These are phyloP conservation scores for Thermothelomyces thermophilus DNA, from an alignment of 2,329 filamentous ascomycete genomes.

Conservation along the genomic window DNA sequence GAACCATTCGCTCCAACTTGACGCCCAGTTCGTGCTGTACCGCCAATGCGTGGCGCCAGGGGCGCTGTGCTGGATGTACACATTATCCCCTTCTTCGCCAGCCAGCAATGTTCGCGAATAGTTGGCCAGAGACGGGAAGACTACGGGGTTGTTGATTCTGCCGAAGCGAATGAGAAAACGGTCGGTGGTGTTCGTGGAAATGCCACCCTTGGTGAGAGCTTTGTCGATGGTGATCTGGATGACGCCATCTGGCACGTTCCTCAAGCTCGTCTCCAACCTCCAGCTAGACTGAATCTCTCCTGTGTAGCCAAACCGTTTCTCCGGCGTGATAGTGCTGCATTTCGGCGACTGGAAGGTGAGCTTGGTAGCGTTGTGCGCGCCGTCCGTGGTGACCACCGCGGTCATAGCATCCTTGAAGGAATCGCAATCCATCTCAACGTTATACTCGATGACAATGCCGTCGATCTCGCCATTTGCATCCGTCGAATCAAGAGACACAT, in stretches of 20 bases:
- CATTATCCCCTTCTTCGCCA: slow-evolving; percentile 29
- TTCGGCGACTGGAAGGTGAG: slow-evolving; percentile 39
- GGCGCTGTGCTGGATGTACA: slow-evolving; percentile 51
- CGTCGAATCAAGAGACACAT: slow-evolving; percentile 46
- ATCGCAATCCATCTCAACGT: slow-evolving; percentile 55
- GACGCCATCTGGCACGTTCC: slow-evolving; percentile 53
- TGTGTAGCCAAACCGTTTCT: slow-evolving; percentile 32
- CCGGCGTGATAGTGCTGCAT: slow-evolving; percentile 23
- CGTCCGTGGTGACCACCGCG: slow-evolving; percentile 47
- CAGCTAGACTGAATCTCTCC: slow-evolving; percentile 50
- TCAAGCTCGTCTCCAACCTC: slow-evolving; percentile 46
- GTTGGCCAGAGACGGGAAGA: slow-evolving; percentile 50
- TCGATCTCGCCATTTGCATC: slow-evolving; percentile 17
- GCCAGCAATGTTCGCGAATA: slow-evolving; percentile 49
- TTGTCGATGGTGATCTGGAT: slow-evolving; percentile 53
- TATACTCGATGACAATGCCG: slow-evolving; percentile 51
- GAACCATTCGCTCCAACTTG: slow-evolving; percentile 40
- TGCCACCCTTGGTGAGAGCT: slow-evolving; percentile 31
- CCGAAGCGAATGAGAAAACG: slow-evolving; percentile 57
- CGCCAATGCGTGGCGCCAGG: slow-evolving; percentile 56
- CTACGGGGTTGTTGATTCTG: slow-evolving; percentile 49
- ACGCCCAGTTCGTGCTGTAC: slow-evolving; percentile 56
- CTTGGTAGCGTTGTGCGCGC: slow-evolving; percentile 39
- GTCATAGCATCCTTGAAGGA: slow-evolving; percentile 43
- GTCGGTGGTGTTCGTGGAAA: slow-evolving; percentile 39